Conservation (phyloP, 2,329 filamentous ascomycete species). For the Fusarium sp. region DNA sequence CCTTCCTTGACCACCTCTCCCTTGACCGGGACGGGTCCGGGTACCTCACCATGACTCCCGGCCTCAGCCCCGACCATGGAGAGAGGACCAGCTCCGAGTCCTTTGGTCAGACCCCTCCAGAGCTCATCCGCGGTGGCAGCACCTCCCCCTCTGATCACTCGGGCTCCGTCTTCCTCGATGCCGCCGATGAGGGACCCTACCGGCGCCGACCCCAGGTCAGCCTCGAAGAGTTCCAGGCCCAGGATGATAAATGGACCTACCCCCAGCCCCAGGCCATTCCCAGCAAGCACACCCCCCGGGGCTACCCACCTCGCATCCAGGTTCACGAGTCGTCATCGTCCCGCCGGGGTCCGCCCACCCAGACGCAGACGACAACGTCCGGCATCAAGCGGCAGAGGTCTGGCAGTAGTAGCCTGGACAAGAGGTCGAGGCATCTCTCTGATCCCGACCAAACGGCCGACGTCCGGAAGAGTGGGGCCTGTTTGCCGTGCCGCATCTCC, state of each 20-base stretch:
- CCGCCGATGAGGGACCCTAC: constrained; percentile 40
- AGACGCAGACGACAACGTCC: constrained; percentile 20
- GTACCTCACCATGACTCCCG: constrained; percentile 49
- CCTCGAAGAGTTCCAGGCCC: constrained; percentile 49
- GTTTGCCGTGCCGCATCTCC: constrained; percentile 59
- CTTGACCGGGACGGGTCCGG: constrained; percentile 45
- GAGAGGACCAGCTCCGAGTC: constrained; percentile 48
- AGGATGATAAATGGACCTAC: constrained; percentile 55
- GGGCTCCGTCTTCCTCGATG: constrained; percentile 47
- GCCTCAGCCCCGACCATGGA: constrained; percentile 48
- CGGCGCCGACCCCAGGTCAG: constrained; percentile 45
- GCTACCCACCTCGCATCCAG: constrained; percentile 48
- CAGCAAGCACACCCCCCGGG: constrained; percentile 45
- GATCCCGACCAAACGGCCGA: constrained; percentile 59
- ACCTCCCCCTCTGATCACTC: constrained; percentile 55
- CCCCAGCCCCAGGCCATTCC: constrained; percentile 50
- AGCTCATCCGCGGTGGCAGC: constrained; percentile 51
- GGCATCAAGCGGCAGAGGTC: constrained; percentile 52
- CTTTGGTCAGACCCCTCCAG: constrained; percentile 52
- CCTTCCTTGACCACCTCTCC: constrained; percentile 47
- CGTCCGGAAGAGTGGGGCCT: constrained; percentile 61
- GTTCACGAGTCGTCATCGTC: constrained; percentile 44
- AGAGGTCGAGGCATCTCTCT: constrained; percentile 50
- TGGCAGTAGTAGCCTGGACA: constrained; percentile 45
- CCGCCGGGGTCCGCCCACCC: constrained; percentile 29